Conservation (phyloP, 345 rosid species). For the Excoecaria cochinchinensis region DNA sequence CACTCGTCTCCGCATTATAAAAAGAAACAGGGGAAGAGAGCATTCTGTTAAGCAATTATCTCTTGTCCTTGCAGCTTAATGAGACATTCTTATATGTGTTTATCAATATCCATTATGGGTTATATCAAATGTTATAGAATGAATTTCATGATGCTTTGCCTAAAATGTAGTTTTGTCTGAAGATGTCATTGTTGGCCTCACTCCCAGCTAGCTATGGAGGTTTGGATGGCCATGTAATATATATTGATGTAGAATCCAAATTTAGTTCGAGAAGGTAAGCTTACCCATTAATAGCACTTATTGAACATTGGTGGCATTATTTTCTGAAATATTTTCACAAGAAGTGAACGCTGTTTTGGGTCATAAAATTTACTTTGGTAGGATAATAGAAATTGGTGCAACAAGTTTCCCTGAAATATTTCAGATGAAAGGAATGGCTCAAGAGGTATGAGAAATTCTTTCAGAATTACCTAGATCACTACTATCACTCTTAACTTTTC, state of each 20-base stretch:
- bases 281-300: background rate
- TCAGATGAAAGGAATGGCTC: slow-evolving; percentile 67
- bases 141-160: background rate
- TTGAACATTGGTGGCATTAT: background rate
- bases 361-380: slow-evolving; percentile 26
- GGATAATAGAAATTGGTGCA: slow-evolving; percentile 83
- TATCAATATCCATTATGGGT: background rate
- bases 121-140: background rate
- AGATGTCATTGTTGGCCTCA: slow-evolving; percentile 69
- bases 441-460: slow-evolving; percentile 47
- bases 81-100: background rate
- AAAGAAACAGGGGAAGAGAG: background rate
- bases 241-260: slow-evolving; percentile 75
- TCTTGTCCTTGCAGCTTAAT: background rate
- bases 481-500: slow-evolving; percentile 14
- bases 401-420: slow-evolving; percentile 76
- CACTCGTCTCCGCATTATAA: background rate
- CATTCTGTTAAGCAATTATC: no score
- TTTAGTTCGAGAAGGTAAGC: slow-evolving; percentile 80
- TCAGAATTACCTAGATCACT: background rate
- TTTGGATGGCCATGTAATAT: slow-evolving; percentile 70
- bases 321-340: background rate
- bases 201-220: slow-evolving; percentile 70
- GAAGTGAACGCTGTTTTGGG: background rate
- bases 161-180: slow-evolving; percentile 68